These are phyloP conservation scores for Physcomitrellopsis africana DNA, from an alignment of 225 moss, liverwort and hornwort species.

Conservation along the genomic window DNA sequence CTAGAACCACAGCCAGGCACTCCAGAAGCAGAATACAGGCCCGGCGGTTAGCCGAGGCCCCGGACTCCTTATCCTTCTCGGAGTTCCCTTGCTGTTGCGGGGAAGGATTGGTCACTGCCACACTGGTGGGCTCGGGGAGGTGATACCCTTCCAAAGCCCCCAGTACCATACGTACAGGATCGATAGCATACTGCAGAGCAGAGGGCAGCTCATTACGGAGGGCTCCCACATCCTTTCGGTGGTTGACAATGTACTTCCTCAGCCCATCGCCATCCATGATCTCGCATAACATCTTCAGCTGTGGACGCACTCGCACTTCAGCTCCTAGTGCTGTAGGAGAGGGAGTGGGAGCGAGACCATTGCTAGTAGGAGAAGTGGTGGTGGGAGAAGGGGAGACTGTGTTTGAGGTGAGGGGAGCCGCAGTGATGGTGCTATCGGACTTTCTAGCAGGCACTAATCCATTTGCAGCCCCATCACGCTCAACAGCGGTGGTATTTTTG, in stretches of 20 bases:
- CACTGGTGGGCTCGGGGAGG: constrained; percentile 84
- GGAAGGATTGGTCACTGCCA: constrained; percentile 42
- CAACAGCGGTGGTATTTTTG: constrained; percentile 55
- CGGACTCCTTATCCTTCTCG: constrained; percentile 97
- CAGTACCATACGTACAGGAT: constrained; percentile 97
- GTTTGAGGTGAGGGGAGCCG: constrained; percentile 41
- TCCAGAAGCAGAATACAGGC: constrained; percentile 99
- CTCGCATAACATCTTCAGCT: constrained; percentile 99
- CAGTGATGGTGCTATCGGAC: constrained; percentile 52
- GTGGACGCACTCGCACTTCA: constrained; percentile 99
- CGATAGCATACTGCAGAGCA: constrained; percentile 99
- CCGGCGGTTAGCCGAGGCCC: constrained; percentile 99
- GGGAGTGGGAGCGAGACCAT: constrained; percentile 44
- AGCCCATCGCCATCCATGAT: constrained; percentile 99
- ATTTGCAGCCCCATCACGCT: constrained; percentile 78
- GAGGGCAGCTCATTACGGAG: constrained; percentile 97
- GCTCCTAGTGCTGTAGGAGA: constrained; percentile 74
- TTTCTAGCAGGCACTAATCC: constrained; percentile 83
- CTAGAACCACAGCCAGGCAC: constrained; percentile 98
- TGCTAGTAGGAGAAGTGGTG: constrained; percentile 31
- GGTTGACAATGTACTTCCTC: constrained; percentile 99
- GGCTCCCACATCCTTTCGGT: constrained; percentile 99
- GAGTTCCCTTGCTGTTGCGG: constrained; percentile 57
- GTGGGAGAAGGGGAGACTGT: constrained; percentile 35
- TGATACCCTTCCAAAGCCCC: constrained; percentile 98